Evolutionary conservation across 257 asterid genomes (phyloP), one percentile per base, ranked within the genome.

Genomic region (Rehmannia glutinosa): DNA sequence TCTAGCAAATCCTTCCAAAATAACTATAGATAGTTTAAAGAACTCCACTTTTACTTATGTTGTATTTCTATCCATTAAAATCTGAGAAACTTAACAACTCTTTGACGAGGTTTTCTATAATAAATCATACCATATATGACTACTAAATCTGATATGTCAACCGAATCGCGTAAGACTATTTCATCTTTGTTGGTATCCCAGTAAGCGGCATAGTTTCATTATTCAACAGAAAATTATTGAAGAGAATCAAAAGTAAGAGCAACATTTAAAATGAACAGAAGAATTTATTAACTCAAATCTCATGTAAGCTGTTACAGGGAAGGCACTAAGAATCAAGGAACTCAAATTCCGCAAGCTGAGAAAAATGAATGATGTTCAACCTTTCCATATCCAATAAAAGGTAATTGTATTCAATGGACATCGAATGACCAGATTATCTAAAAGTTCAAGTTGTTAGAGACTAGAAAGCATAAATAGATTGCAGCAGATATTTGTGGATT

Each of bases 151-250:
- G 99, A 91, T 82, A 91, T 91, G 79, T 94, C 99, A 73, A 94
- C 90, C n/a, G 96, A 80, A 75, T 87, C 93, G 66, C 88, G 82
- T 42, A 87, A 71, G 17, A 89, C 80, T 27, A 80, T 73, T 81
- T 87, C 99, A 32, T 84, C 95, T 79, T 80, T 89, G 70, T 68
- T 78, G 60, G 54, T 72, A 82, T 94, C 93, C 99, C 99, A 94
- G 64, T 84, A 94, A 71, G 97, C 99, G 89, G 90, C 80, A 77
- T 43, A 16, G 50, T 68, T 69, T 50, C 50, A 38, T 64, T 21
- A 65, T 67, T 66, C 69, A 83, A 78, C 71, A 71, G 13, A n/a
- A 21, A 36, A 46, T 49, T 20, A 72, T 17, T 16, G 59, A 69
- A 43, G 62, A 53, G 54, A 39, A 58, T 54, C 38, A 64, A 17